Conservation (phyloP, 495 filamentous ascomycete genomes). For the Margaritispora aquatica region DNA sequence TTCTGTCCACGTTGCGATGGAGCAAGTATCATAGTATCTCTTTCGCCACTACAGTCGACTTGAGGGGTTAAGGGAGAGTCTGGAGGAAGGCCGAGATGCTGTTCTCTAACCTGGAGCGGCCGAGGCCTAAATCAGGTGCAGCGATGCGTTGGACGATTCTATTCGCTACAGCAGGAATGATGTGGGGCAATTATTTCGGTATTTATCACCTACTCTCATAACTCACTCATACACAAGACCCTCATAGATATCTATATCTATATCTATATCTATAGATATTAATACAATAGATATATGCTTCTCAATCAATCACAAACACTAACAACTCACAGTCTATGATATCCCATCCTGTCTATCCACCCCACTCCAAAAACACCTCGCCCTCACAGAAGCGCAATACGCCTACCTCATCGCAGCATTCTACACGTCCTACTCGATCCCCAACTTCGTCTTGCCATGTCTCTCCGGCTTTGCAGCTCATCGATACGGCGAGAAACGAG, state of each 20-base stretch:
- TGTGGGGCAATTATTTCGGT: neutral
- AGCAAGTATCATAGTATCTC: too few species aligned
- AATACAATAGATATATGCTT: too few species aligned
- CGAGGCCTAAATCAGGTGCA: neutral
- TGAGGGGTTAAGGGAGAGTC: too few species aligned
- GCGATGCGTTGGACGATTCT: neutral
- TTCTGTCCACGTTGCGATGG: too few species aligned
- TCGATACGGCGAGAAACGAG: neutral
- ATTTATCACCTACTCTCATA: neutral
- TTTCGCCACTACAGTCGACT: too few species aligned
- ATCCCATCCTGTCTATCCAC: conserved; percentile 1
- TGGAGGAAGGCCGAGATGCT: too few species aligned
- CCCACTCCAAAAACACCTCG: conserved; percentile 1
- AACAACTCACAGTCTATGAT: conserved; percentile 3
- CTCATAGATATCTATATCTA: too few species aligned
- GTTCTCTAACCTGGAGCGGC: neutral
- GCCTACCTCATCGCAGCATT: neutral
- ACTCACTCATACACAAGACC: neutral
- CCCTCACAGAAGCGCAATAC: neutral
- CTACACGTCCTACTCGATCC: conserved; percentile 1
- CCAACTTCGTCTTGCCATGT: conserved; percentile 1
- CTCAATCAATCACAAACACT: neutral
- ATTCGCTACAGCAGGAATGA: neutral
- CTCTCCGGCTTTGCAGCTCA: conserved; percentile 1
- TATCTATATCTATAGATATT: too few species aligned